These are phyloP conservation scores for Blastobotrys apis DNA, from an alignment of 1,139 yeast species.

Conservation along the genomic window DNA sequence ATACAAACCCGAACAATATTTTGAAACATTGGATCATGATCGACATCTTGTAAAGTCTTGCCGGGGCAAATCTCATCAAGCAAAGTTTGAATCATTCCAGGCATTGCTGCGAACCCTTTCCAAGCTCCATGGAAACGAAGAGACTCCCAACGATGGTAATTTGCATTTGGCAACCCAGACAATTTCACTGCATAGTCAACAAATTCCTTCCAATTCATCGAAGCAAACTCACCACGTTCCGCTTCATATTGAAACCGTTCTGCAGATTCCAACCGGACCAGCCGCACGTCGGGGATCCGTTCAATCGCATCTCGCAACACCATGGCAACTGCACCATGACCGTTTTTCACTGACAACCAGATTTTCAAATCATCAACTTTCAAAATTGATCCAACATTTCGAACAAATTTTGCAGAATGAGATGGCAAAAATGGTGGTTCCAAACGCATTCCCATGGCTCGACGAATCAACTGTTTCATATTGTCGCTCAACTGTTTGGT, in stretches of 20 bases:
- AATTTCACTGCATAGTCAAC: background rate
- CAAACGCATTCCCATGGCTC: constrained; percentile 1
- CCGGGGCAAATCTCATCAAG: constrained; percentile 9
- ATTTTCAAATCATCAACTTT: background rate
- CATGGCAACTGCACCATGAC: constrained; percentile 5
- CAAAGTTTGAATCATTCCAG: constrained; percentile 1
- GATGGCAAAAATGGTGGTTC: constrained; percentile 10
- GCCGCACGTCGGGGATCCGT: constrained; percentile 9
- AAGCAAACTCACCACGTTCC: background rate
- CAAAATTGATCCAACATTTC: background rate
- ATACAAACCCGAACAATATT: constrained; percentile 3
- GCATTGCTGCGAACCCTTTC: constrained; percentile 7
- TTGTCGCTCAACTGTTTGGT: background rate
- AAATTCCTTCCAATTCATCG: constrained; percentile 1
- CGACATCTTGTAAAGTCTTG: constrained; percentile 3
- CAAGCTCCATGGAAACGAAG: constrained; percentile 10
- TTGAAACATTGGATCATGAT: constrained; percentile 6
- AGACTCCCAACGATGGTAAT: constrained; percentile 10
- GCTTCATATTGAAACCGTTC: constrained; percentile 1
- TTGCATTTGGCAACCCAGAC: constrained; percentile 9
- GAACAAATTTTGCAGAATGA: constrained; percentile 10
- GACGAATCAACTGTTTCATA: background rate
- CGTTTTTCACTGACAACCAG: background rate
- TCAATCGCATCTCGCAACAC: constrained; percentile 4
- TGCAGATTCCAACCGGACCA: constrained; percentile 3